These are phyloP conservation scores for Ceratobasidium papillatum DNA, from an alignment of 1,284 basidiomycete species.

Conservation along the genomic window DNA sequence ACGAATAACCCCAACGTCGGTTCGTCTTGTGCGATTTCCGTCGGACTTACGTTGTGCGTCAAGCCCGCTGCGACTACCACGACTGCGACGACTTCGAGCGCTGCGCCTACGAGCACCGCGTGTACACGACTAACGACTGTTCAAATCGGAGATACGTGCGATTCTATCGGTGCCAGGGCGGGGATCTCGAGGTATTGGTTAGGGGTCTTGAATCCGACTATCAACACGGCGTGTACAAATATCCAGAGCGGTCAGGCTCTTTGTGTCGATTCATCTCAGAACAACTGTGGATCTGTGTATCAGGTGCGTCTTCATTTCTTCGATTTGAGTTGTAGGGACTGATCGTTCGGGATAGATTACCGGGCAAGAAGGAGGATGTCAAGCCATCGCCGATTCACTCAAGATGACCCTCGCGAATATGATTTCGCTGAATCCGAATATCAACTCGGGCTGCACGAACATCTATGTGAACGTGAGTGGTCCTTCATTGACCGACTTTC, in stretches of 20 bases:
- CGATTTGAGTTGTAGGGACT: neutral
- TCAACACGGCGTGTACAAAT: slow-evolving; percentile 8
- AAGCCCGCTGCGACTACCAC: neutral
- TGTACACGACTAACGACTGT: neutral
- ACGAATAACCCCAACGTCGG: slow-evolving; percentile 7
- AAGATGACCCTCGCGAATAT: neutral
- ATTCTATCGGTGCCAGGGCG: neutral
- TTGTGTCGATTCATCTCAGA: neutral
- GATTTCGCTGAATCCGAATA: slow-evolving; percentile 4
- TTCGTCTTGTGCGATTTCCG: neutral
- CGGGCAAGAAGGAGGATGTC: neutral
- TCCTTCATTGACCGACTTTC: neutral
- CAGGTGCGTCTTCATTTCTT: neutral
- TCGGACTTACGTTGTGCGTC: neutral
- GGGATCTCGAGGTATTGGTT: slow-evolving; percentile 14
- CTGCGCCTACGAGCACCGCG: neutral
- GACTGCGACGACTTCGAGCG: neutral
- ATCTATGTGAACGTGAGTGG: neutral
- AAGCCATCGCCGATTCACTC: neutral
- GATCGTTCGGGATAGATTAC: neutral
- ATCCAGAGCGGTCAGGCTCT: neutral
- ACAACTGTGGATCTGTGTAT: slow-evolving; percentile 3
- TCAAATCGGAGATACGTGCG: neutral
- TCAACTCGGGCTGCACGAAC: neutral
- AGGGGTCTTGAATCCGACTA: slow-evolving; percentile 3